Percentiles rank a stretch among this genome's conserved stretches.
Evolutionary conservation across 2,329 filamentous ascomycete genomes (phyloP).

Genomic region (Phialophora tarda): DNA sequence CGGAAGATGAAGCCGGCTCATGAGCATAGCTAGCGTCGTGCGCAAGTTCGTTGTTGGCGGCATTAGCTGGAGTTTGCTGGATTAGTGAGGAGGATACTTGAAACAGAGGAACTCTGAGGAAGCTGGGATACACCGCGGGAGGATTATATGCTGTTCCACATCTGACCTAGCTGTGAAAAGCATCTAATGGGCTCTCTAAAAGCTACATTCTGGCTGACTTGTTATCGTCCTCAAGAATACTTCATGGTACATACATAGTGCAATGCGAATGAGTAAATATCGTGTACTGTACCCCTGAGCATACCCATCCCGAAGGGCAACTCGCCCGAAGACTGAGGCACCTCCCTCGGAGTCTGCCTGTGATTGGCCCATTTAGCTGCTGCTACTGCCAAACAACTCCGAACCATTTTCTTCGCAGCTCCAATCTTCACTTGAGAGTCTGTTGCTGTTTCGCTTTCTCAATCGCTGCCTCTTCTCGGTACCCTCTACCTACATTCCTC

Average conservation of each 20-base stretch:
- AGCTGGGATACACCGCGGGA: neutral
- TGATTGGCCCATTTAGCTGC: constrained; percentile 16
- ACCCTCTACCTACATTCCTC: constrained; percentile 19
- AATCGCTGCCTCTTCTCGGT: neutral
- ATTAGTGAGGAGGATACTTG: constrained; percentile 1
- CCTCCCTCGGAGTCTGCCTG: constrained; percentile 2
- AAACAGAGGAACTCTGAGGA: neutral
- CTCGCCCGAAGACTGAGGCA: constrained; percentile 1
- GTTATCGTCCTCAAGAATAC: neutral
- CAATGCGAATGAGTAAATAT: neutral
- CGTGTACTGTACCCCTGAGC: neutral
- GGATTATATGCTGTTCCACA: constrained; percentile 12
- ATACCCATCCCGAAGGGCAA: neutral
- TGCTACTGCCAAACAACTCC: constrained; percentile 17
- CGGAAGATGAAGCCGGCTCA: constrained; percentile 36
- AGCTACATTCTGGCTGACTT: neutral
- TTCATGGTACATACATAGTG: constrained; percentile 11
- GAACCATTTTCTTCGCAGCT: constrained; percentile 26
- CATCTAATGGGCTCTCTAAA: neutral
- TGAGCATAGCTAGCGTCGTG: constrained; percentile 22
- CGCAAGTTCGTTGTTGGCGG: constrained; percentile 13
- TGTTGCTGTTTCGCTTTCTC: constrained; percentile 10
- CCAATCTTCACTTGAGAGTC: neutral
- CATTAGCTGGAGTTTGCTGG: constrained; percentile 22
- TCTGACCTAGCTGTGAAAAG: constrained; percentile 17